Conservation (phyloP, 2,329 filamentous ascomycete species). For the Botrytis sinoallii region DNA sequence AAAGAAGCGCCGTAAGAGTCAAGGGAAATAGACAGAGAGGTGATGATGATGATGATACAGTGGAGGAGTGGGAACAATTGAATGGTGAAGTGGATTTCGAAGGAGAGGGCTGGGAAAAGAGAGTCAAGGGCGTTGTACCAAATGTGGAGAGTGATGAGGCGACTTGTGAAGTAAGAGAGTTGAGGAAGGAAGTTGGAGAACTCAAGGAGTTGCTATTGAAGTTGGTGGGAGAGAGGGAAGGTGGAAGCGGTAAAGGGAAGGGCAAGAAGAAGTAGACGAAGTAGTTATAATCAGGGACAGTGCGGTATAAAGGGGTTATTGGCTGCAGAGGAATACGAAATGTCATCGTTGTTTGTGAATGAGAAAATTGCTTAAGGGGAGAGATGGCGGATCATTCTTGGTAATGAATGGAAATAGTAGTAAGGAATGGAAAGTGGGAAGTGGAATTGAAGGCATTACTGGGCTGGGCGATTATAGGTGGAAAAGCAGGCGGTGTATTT, state of each 20-base stretch:
- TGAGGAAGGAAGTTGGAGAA: conserved; percentile 57
- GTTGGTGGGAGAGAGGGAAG: conserved; percentile 26
- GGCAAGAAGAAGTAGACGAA: background rate
- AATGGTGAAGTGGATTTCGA: conserved; percentile 72
- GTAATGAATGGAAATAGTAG: background rate
- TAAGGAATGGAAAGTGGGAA: background rate
- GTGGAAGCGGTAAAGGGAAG: background rate
- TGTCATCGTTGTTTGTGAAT: background rate
- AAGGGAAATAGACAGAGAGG: conserved; percentile 71
- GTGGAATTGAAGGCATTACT: background rate
- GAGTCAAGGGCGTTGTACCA: conserved; percentile 69
- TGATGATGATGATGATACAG: conserved; percentile 83
- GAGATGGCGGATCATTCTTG: background rate
- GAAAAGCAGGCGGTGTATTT: background rate
- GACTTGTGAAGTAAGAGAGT: conserved; percentile 63
- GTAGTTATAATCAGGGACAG: background rate
- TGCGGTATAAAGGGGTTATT: background rate
- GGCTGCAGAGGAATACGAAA: background rate
- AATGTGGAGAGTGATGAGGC: conserved; percentile 78
- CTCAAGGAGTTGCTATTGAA: conserved; percentile 45
- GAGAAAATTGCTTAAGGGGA: background rate
- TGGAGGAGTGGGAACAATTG: conserved; percentile 93
- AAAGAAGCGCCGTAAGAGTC: conserved; percentile 62
- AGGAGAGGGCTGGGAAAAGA: conserved; percentile 79
- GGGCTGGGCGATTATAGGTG: background rate